Base-by-base conservation (phyloP, 441 rosid genomes). In the Corymbia citriodora region DNA sequence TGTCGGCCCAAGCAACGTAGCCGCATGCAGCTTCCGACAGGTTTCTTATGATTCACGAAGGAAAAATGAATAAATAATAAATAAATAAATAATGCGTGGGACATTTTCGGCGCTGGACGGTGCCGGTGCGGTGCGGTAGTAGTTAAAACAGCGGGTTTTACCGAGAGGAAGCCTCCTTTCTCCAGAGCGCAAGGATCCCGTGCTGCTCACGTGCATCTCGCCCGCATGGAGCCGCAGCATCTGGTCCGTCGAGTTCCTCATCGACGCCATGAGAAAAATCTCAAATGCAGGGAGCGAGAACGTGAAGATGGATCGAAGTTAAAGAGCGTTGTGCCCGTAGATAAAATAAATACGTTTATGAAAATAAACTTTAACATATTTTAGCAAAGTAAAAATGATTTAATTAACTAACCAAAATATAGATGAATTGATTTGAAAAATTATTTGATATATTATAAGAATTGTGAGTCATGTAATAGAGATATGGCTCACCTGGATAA, bases 281-380 rank as follows among this genome's bases (percentile, higher is more conserved):
- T 65, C 72, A n/a, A 1, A 31, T 17, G 21, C 40, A 5, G 1
- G 12, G 6, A 68, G 3, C 2, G 40, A 9, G 9, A 68, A 68
- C 9, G 74, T 16, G 17, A n/a, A 3, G 17, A 2, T 57, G 74
- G 6, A 63, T 63, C 33, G 29, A 63, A 63, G 45, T 27, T 63
- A 15, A 63, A 29, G 33, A 13, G 4, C 5, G 4, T 14, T 29
- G 9, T 14, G 36, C 9, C 18, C 4, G 3, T 3, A 36, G 23
- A n/a, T 16, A 31, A 2, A n/a, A 65, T 65, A 1, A 31, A 16
- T 68, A 0, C 3, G 12, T 31, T 68, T 31, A 31, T 18, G 36
- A 68, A 0, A 57, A 57, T 10, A 21, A 23, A 57, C 14, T 40
- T 57, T 13, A 57, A 57, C 29, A 0, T 0, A 6, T 1, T 0